Evolutionary conservation across 2,329 filamentous ascomycete genomes (phyloP).

Genomic region (Chrysoporthe cubensis): DNA sequence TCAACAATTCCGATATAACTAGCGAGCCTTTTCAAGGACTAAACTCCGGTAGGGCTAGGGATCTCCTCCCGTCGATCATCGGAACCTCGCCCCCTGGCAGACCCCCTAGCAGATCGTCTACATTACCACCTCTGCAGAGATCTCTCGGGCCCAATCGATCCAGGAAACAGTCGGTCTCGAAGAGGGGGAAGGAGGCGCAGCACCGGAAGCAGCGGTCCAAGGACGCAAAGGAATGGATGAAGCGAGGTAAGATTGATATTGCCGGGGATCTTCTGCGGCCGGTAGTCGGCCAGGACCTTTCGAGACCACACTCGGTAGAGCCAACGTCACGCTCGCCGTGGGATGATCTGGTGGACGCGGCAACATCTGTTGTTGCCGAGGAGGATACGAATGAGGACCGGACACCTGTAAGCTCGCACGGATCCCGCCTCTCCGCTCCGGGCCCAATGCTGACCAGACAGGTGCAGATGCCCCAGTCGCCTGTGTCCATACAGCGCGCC

Average conservation of each 20-base stretch:
- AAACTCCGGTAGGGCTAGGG: slow-evolving; percentile 65
- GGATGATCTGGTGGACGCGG: slow-evolving; percentile 95
- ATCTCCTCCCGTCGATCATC: slow-evolving; percentile 82
- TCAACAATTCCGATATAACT: slow-evolving; percentile 62
- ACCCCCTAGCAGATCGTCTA: slow-evolving; percentile 85
- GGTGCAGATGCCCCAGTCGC: slow-evolving; percentile 65
- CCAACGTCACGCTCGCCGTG: slow-evolving; percentile 81
- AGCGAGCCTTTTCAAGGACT: slow-evolving; percentile 73
- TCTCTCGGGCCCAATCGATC: slow-evolving; percentile 72
- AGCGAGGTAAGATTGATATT: slow-evolving; percentile 58
- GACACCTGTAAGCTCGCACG: slow-evolving; percentile 69
- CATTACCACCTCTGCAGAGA: slow-evolving; percentile 80
- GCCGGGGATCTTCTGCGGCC: slow-evolving; percentile 62
- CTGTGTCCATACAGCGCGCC: slow-evolving; percentile 64
- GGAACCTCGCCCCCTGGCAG: slow-evolving; percentile 82
- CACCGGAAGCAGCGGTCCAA: slow-evolving; percentile 81
- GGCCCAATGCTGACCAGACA: slow-evolving; percentile 42
- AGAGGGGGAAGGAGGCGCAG: slow-evolving; percentile 73
- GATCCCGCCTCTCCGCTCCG: slow-evolving; percentile 26
- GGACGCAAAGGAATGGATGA: slow-evolving; percentile 68
- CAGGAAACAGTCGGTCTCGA: slow-evolving; percentile 84
- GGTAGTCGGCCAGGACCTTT: slow-evolving; percentile 64
- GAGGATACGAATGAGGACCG: slow-evolving; percentile 90
- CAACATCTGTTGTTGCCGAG: slow-evolving; percentile 73
- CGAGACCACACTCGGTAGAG: slow-evolving; percentile 83